Evolutionary conservation across 2,329 filamentous ascomycete genomes (phyloP), one percentile per base, ranked within the genome.

Genomic region (Colletotrichum echinochloae): DNA sequence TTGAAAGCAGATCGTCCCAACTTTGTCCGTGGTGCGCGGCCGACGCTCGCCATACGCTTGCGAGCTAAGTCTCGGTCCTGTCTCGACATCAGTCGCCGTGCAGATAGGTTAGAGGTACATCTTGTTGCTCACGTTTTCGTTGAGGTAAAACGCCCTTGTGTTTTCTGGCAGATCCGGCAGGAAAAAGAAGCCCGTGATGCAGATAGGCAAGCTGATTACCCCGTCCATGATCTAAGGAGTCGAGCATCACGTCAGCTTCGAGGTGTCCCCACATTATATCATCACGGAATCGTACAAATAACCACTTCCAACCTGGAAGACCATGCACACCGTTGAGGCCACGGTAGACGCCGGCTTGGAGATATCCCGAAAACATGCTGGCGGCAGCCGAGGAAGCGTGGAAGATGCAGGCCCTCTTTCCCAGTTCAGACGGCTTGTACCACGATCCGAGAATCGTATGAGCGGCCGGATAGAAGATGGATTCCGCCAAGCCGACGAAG

Each of bases 301-400:
- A 76, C 81, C 81, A 84, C 30, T 79, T 78, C 76, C 77, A 83
- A 0, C 79, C 81, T 0, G 78, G 73, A 11, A 79, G 73, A 0
- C 86, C 86, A 9, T 76, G 76, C 0, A 83, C 78, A 0, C 86
- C 86, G 39, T 85, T 85, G 0, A 89, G 79, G 1, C 68, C 68
- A 26, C 84, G 84, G 74, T 88, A 87, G 0, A 85, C 84, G 0
- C 84, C 86, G 0, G 87, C 83, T 77, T 88, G 86, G 0, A 89
- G 80, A 65, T 88, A 89, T 0, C 87, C 87, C 23, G 85, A 86
- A 63, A 89, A 85, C 84, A 89, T 88, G 28, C 81, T 78, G 0
- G 85, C 87, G 0, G 88, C 80, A 3, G 83, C 85, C 12, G 86
- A 85, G 23, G 83, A 85, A 0, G 87, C 82, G 62, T 84, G 81